Conservation (phyloP, 306 rosid genomes). For the Glycyrrhiza uralensis region DNA sequence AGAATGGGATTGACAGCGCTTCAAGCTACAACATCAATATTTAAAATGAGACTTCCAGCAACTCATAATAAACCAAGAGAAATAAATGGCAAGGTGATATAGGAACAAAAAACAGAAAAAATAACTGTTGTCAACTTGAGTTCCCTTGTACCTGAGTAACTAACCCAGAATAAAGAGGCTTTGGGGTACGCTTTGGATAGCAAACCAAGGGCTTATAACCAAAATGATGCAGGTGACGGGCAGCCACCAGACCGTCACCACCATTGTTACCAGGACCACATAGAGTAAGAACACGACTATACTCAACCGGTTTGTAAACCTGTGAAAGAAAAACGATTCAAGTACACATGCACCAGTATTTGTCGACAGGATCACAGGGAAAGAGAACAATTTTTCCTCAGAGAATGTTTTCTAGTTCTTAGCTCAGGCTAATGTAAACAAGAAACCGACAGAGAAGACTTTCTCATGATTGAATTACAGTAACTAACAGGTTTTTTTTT, state of each 20-base stretch:
- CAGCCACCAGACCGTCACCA: constrained; percentile 95
- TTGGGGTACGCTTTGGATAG: constrained; percentile 82
- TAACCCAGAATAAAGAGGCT: constrained; percentile 79
- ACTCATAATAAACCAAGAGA: constrained; percentile 1
- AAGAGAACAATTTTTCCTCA: neutral
- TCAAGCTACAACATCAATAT: constrained; percentile 63
- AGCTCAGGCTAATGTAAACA: neutral
- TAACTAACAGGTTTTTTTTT: neutral
- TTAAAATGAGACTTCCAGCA: constrained; percentile 28
- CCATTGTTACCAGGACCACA: constrained; percentile 99
- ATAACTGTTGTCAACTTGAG: constrained; percentile 9
- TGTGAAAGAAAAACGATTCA: constrained; percentile 27
- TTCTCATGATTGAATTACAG: neutral
- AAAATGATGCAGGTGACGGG: constrained; percentile 88
- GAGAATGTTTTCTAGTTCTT: neutral
- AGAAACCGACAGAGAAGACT: neutral
- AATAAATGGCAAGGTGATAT: neutral
- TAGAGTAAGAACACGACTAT: constrained; percentile 62
- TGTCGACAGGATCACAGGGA: neutral
- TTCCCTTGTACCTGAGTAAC: constrained; percentile 74
- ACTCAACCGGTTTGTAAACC: constrained; percentile 74
- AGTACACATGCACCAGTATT: neutral
- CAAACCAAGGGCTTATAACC: constrained; percentile 76
- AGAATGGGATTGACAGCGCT: constrained; percentile 78
- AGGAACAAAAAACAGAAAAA: neutral